phyloP scores from a whole-genome alignment of 257 asterid genomes.

The Solanum appendiculatum region DNA sequence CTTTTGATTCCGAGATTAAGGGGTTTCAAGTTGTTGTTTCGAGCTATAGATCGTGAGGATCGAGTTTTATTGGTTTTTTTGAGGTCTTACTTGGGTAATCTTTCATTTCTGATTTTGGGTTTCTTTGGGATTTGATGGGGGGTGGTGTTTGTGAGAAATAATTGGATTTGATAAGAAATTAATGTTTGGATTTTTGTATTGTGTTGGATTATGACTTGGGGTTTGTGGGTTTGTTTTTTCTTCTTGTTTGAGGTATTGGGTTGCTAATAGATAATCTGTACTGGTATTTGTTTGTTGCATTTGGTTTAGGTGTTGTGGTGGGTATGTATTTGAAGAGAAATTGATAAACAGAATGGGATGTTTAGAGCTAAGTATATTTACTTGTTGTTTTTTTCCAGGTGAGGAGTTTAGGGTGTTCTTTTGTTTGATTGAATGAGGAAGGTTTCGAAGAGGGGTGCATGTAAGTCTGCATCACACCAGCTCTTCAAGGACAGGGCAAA shows the following conservation, averaged over 20 bases:
- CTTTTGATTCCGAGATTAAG: background rate
- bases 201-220: background rate
- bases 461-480: constrained; percentile 82
- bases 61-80: background rate
- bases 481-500: constrained; percentile 91
- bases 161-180: background rate
- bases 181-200: background rate
- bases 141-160: background rate
- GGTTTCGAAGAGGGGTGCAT: constrained; percentile 68
- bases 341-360: background rate
- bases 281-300: background rate
- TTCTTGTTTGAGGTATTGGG: background rate
- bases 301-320: background rate
- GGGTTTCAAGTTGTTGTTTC: background rate
- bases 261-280: background rate
- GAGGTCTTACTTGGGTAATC: background rate
- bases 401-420: constrained; percentile 11
- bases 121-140: background rate
- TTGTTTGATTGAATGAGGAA: constrained; percentile 53
- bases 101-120: background rate
- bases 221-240: background rate
- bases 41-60: background rate
- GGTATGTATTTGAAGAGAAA: background rate
- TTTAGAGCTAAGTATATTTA: background rate
- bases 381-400: constrained; percentile 19